Evolutionary conservation across 768 basidiomycete species (phyloP).

Genomic region (Suillus decipiens): DNA sequence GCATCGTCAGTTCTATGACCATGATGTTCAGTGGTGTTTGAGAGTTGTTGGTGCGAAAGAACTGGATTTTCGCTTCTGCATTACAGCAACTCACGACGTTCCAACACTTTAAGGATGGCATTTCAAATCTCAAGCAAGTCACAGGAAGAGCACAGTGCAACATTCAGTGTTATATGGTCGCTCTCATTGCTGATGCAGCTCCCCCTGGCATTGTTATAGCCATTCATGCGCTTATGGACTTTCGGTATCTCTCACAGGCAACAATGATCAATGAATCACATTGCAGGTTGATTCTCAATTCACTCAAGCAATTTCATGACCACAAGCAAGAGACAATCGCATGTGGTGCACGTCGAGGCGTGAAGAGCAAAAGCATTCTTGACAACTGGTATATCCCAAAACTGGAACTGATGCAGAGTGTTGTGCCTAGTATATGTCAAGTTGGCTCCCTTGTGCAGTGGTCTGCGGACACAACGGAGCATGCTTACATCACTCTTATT

Average conservation of each 20-base stretch:
- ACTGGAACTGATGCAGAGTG: constrained; percentile 28
- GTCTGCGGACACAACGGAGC: no score
- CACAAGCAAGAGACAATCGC: constrained; percentile 34
- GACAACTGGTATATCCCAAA: constrained; percentile 43
- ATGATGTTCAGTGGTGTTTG: constrained; percentile 41
- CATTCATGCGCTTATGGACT: constrained; percentile 29
- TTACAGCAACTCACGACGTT: constrained; percentile 39
- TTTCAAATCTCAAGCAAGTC: constrained; percentile 42
- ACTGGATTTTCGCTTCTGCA: constrained; percentile 30
- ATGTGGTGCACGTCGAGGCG: constrained; percentile 27
- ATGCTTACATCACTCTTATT: constrained; percentile 12
- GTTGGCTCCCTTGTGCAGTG: constrained; percentile 5
- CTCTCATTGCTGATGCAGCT: constrained; percentile 36
- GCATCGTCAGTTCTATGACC: constrained; percentile 42
- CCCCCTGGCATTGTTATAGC: constrained; percentile 31
- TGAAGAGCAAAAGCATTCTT: constrained; percentile 21
- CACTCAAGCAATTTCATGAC: constrained; percentile 24
- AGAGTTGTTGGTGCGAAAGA: constrained; percentile 28
- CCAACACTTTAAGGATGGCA: constrained; percentile 40
- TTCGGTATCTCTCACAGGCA: no score
- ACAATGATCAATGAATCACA: no score
- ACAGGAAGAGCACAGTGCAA: constrained; percentile 41
- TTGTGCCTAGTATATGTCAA: neutral
- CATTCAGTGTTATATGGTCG: constrained; percentile 36
- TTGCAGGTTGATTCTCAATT: neutral